Conservation (phyloP, 225 moss, liverwort and hornwort species). For the Anthoceros angustus region DNA sequence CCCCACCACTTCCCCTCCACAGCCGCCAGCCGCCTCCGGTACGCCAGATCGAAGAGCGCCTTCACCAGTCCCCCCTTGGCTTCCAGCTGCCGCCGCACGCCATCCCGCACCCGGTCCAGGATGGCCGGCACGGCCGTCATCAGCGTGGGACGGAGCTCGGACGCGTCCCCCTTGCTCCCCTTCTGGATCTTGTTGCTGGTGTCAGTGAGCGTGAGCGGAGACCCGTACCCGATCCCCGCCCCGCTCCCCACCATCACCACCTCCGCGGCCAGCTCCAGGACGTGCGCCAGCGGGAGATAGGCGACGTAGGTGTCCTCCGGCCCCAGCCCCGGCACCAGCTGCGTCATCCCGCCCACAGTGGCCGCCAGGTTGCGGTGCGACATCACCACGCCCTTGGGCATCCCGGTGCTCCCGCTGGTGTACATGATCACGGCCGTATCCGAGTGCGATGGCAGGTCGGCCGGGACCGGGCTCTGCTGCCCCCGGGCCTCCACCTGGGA, state of each 20-base stretch:
- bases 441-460: conserved; percentile 44
- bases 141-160: conserved; percentile 59
- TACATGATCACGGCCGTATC: conserved; percentile 97
- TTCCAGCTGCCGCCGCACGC: conserved; percentile 84
- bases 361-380: conserved; percentile 77
- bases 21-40: conserved; percentile 59
- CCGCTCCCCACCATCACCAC: conserved; percentile 25
- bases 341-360: conserved; percentile 55
- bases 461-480: conserved; percentile 32
- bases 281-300: conserved; percentile 89
- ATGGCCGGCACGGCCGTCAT: conserved; percentile 98
- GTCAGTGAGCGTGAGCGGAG: conserved; percentile 81
- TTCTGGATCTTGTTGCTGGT: conserved; percentile 80
- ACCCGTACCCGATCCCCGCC: conserved; percentile 76
- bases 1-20: conserved; percentile 83
- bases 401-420: conserved; percentile 91
- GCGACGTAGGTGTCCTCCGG: conserved; percentile 60
- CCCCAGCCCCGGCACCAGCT: conserved; percentile 44
- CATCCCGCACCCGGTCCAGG: conserved; percentile 87
- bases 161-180: conserved; percentile 81
- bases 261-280: conserved; percentile 81
- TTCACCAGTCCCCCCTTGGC: conserved; percentile 57
- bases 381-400: conserved; percentile 99
- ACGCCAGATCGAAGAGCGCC: conserved; percentile 64
- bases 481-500: conserved; percentile 58